These are phyloP conservation scores for Tagetes patula DNA, from an alignment of 129 eudicot genomes.

Conservation along the genomic window DNA sequence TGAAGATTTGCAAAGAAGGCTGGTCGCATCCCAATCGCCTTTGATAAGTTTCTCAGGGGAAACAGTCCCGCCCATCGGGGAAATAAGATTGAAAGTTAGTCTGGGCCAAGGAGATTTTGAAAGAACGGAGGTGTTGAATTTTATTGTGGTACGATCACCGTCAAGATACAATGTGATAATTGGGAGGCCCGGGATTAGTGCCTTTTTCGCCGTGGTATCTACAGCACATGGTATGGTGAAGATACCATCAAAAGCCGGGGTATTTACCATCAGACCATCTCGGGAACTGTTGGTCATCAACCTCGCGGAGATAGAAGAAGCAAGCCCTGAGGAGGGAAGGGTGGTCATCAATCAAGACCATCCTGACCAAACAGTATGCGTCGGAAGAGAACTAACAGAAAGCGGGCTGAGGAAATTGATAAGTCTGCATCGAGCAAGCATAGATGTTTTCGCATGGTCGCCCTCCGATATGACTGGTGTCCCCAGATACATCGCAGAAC, in stretches of 20 bases:
- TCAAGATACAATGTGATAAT: no score
- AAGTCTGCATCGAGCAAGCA: no score
- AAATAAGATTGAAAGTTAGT: no score
- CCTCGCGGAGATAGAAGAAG: neutral
- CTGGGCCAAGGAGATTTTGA: neutral
- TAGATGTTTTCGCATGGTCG: neutral
- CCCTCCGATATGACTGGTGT: neutral
- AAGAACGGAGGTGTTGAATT: no score
- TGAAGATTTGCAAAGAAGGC: neutral
- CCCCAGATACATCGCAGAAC: neutral
- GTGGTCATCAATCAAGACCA: neutral
- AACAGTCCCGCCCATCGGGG: no score
- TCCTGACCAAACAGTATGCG: neutral
- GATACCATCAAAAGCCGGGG: neutral
- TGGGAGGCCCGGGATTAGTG: neutral
- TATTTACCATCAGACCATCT: neutral
- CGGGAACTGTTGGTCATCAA: fast-evolving
- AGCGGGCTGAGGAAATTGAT: neutral
- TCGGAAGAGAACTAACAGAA: neutral
- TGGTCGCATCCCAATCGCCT: no score
- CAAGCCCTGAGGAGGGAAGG: neutral
- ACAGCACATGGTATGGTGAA: neutral
- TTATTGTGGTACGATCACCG: neutral
- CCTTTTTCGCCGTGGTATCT: neutral
- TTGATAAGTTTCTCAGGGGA: no score